Conservation (phyloP, 1,284 basidiomycete genomes). For the Ustilago shanxiensis region DNA sequence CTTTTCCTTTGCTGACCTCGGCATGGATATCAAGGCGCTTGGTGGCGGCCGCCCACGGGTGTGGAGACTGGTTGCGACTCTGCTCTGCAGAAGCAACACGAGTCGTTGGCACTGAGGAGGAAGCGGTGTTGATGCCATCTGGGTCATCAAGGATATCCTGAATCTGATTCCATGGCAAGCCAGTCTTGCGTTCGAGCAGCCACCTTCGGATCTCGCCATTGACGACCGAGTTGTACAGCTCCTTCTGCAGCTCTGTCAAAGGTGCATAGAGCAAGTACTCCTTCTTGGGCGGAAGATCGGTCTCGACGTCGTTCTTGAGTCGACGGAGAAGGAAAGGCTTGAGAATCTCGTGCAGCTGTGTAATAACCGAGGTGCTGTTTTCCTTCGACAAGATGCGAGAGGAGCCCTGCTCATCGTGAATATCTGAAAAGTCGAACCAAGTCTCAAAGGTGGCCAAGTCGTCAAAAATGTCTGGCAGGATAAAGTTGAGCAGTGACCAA, state of each 20-base stretch:
- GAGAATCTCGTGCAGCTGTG: slow-evolving; percentile 66
- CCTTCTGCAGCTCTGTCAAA: slow-evolving; percentile 82
- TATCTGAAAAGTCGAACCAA: slow-evolving; percentile 74
- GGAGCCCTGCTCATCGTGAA: slow-evolving; percentile 45
- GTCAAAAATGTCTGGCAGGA: slow-evolving; percentile 78
- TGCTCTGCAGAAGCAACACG: slow-evolving; percentile 28
- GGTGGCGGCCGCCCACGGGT: slow-evolving; percentile 35
- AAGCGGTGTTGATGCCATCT: slow-evolving; percentile 43
- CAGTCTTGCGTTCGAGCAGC: slow-evolving; percentile 63
- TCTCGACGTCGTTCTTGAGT: slow-evolving; percentile 65
- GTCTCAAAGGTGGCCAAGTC: slow-evolving; percentile 90
- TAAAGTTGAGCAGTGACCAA: slow-evolving; percentile 93
- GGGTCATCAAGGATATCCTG: slow-evolving; percentile 52
- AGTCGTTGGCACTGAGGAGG: slow-evolving; percentile 30
- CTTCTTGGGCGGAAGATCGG: slow-evolving; percentile 65
- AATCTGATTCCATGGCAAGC: slow-evolving; percentile 52
- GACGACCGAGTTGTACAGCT: slow-evolving; percentile 80
- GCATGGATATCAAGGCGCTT: slow-evolving; percentile 19
- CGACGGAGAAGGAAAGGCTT: slow-evolving; percentile 67
- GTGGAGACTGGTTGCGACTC: slow-evolving; percentile 35
- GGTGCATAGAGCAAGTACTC: slow-evolving; percentile 87
- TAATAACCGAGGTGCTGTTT: slow-evolving; percentile 74
- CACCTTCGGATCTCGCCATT: slow-evolving; percentile 57
- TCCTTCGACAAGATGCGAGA: slow-evolving; percentile 72
- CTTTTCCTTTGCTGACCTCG: slow-evolving; percentile 12